Base-by-base conservation (phyloP, 176 grass and related monocot species). In the Bothriochloa decipiens region DNA sequence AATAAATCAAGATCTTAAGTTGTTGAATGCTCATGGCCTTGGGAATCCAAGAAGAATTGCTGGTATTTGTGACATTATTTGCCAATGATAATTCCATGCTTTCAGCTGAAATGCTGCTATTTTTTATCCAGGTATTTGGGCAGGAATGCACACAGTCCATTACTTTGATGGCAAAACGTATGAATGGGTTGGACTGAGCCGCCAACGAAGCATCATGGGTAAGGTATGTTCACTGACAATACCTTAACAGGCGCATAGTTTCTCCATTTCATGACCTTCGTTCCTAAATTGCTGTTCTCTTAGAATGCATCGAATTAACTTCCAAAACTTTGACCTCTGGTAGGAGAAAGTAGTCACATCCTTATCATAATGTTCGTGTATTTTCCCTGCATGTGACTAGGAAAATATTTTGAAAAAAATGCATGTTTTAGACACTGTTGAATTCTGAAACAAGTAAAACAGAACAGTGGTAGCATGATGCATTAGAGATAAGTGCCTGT, bases 131-230 rank as follows among this genome's bases (percentile, higher is more conserved):
- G 96, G 96, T 88, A 99, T 99, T 89, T 99, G 93, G 96, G 96
- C 93, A 14, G 96, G 96, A 76, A 99, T 99, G 96, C 88, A 90
- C 78, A 99, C 90, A 17, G 93, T 99, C 18, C 94, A 91, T 26
- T 96, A 99, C 81, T 99, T 99, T 3, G 96, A 99, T 42, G 96
- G 91, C 3, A 99, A 99, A 91, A 99, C 96, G 39, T 99, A 99
- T 65, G 88, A 96, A 79, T 99, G 96, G 96, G 96, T 99, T 75
- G 96, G 96, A 72, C 65, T 99, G 87, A 99, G 96, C 80, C 96
- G 91, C 28, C 96, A 99, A 32, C 91, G 86, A 61, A 99, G 91
- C 83, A 99, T 99, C 83, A 94, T 99, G 85, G 93, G 86, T 83
- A 99, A 96, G 96, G 96, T 99, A 99, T 91, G 87, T 60, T 87